A percentile compares a stretch with the other conserved stretches of the same genome.
Evolutionary conservation across 345 rosid genomes (phyloP).

Genomic region (Hypericum androsaemum): DNA sequence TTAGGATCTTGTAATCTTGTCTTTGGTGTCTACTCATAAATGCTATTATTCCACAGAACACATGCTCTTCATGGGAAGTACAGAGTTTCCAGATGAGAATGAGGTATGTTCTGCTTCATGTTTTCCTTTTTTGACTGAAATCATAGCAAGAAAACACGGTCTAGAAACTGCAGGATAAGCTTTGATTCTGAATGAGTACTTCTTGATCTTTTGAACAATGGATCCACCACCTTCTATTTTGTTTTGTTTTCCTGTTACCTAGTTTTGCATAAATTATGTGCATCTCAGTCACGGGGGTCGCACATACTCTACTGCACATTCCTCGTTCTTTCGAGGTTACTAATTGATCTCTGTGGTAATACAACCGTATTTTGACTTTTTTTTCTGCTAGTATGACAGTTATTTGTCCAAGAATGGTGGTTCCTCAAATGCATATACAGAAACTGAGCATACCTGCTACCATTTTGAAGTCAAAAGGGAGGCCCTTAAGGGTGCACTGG

Average conservation of each 20-base stretch:
- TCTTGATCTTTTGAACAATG: too few relatives aligned
- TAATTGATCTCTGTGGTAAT: not conserved
- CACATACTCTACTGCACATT: too few relatives aligned
- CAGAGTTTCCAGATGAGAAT: slow-evolving; percentile 85
- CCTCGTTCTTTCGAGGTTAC: not conserved
- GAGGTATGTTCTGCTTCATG: slow-evolving; percentile 48
- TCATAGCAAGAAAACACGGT: too few relatives aligned
- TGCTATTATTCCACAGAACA: slow-evolving; percentile 45
- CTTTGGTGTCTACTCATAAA: not conserved
- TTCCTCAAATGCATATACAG: slow-evolving; percentile 93
- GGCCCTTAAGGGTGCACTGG: slow-evolving; percentile 73
- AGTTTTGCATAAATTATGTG: too few relatives aligned
- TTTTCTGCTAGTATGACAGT: slow-evolving; percentile 85
- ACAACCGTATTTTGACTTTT: slow-evolving; percentile 27
- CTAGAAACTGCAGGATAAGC: too few relatives aligned
- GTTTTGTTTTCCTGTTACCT: too few relatives aligned
- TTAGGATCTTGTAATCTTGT: not conserved
- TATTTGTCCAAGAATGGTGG: slow-evolving; percentile 98
- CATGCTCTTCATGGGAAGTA: slow-evolving; percentile 99
- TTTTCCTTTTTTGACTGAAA: slow-evolving; percentile 1
- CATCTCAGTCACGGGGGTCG: too few relatives aligned
- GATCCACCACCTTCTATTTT: too few relatives aligned
- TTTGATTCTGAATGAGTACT: too few relatives aligned
- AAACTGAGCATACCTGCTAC: slow-evolving; percentile 89
- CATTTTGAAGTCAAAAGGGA: slow-evolving; percentile 93